A percentile compares a stretch with the other conserved stretches of the same genome.
These are phyloP conservation scores for Apiospora kogelbergensis DNA, from an alignment of 2,329 filamentous ascomycete species.

Conservation along the genomic window DNA sequence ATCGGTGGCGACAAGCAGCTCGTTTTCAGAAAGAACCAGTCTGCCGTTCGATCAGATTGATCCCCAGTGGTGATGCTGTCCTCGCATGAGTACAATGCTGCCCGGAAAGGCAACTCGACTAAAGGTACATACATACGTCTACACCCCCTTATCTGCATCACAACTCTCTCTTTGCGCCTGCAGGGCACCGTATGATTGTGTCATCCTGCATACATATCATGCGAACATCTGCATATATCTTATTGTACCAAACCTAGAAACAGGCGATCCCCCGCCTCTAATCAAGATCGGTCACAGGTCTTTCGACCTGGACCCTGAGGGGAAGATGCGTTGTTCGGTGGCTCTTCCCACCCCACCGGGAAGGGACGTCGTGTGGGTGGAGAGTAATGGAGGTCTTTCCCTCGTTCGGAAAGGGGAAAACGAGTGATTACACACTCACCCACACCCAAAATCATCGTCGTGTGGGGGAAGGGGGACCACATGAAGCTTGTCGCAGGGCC, in stretches of 20 bases:
- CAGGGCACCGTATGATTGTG: not conserved
- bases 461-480: not conserved
- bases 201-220: not conserved
- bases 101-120: not conserved
- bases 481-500: not conserved
- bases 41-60: not conserved
- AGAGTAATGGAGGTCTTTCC: not conserved
- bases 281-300: not conserved
- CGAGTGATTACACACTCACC: not conserved
- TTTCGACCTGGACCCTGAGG: not conserved
- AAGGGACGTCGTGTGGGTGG: not conserved
- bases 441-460: not conserved
- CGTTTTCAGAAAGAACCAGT: not conserved
- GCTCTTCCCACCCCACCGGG: not conserved
- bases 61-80: not conserved
- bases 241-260: not conserved
- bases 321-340: not conserved
- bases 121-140: not conserved
- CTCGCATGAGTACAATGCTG: not conserved
- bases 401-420: not conserved
- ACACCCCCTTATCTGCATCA: not conserved
- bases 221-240: not conserved
- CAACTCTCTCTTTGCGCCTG: not conserved
- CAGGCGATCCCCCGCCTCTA: not conserved
- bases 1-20: not conserved